Conservation (phyloP, 2,329 filamentous ascomycete genomes). For the Colletotrichum graminicola region DNA sequence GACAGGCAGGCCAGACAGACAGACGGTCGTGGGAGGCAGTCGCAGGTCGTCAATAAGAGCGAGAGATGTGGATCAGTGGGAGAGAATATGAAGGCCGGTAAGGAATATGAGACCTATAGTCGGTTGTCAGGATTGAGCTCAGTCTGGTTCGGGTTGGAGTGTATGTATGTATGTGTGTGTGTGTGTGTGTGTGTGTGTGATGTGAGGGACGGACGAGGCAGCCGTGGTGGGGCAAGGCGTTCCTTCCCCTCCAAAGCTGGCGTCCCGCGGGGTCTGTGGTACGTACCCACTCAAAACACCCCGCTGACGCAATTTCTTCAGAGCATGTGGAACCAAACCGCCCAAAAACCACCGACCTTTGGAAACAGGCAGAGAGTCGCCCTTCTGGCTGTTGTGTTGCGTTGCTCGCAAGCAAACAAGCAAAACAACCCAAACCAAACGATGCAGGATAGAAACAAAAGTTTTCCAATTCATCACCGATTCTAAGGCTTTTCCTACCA, state of each 20-base stretch:
- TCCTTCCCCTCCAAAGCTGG: constrained; percentile 8
- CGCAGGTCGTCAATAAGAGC: too few relatives aligned
- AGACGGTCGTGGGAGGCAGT: not conserved
- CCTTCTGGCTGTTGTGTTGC: too few relatives aligned
- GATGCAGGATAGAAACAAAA: not conserved
- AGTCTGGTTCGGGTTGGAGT: constrained; percentile 34
- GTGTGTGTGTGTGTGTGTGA: constrained; percentile 29
- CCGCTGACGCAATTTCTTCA: constrained; percentile 36
- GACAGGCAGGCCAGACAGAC: not conserved
- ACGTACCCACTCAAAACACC: constrained; percentile 5
- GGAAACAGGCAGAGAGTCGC: too few relatives aligned
- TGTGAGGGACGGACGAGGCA: constrained; percentile 31
- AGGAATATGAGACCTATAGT: not conserved
- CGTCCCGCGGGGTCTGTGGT: constrained; percentile 29
- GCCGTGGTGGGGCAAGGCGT: constrained; percentile 33
- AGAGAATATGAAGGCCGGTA: constrained; percentile 2
- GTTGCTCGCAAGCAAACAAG: not conserved
- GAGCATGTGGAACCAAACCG: not conserved
- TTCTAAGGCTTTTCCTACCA: not conserved
- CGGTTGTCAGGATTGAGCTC: constrained; percentile 6
- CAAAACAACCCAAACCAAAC: not conserved
- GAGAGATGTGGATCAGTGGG: not conserved
- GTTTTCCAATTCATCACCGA: too few relatives aligned
- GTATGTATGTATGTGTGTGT: constrained; percentile 26
- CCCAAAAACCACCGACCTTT: too few relatives aligned